These are phyloP conservation scores for Ceratobasidium sp. DNA, from an alignment of 1,284 basidiomycete genomes.

Conservation along the genomic window DNA sequence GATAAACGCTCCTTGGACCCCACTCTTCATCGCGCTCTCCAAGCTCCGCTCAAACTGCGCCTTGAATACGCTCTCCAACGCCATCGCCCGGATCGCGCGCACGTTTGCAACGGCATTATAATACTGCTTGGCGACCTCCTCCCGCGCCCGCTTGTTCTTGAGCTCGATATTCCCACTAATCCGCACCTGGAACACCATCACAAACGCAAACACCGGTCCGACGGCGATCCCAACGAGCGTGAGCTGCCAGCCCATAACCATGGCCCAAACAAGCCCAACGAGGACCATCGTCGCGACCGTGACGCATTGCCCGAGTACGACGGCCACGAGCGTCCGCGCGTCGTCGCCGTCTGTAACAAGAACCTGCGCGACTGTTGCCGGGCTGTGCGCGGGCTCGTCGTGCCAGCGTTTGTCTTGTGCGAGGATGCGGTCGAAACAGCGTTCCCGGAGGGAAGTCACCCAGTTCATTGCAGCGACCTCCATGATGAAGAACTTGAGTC, in stretches of 20 bases:
- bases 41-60: constrained; percentile 73
- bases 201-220: constrained; percentile 81
- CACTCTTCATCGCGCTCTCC: constrained; percentile 71
- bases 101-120: constrained; percentile 92
- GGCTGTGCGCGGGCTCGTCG: constrained; percentile 73
- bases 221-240: constrained; percentile 91
- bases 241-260: constrained; percentile 90
- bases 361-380: constrained; percentile 76
- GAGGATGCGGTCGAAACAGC: constrained; percentile 71
- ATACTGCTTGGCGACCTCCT: constrained; percentile 86
- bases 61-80: constrained; percentile 81
- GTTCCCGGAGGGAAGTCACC: constrained; percentile 74
- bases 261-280: constrained; percentile 88
- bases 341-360: constrained; percentile 94
- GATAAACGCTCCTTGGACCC: constrained; percentile 80
- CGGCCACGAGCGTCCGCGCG: constrained; percentile 79
- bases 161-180: constrained; percentile 78
- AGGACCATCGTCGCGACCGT: constrained; percentile 85
- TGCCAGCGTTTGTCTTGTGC: constrained; percentile 93
- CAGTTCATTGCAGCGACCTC: constrained; percentile 80
- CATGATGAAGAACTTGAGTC: constrained; percentile 80
- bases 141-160: constrained; percentile 83
- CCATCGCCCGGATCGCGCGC: constrained; percentile 88
- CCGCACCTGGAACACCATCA: constrained; percentile 77
- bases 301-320: constrained; percentile 76